phyloP scores from a whole-genome alignment of 306 rosid species.

The Cicer pinnatifidum region DNA sequence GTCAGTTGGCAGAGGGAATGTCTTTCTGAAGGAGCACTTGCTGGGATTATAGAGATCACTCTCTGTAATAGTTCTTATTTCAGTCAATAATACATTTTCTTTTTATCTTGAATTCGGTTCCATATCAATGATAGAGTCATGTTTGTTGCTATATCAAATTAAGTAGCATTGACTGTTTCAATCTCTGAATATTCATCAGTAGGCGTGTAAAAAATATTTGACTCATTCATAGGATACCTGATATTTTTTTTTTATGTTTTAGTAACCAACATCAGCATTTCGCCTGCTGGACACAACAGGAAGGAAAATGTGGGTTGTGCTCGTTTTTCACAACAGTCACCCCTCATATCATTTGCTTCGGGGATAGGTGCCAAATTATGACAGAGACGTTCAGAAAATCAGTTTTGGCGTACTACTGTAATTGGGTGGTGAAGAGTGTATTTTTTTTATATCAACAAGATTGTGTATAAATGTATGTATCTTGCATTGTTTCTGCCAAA shows the following conservation, averaged over 20 bases:
- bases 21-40: too few relatives aligned
- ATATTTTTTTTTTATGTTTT: neutral
- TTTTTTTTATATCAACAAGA: too few relatives aligned
- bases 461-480: too few relatives aligned
- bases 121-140: neutral
- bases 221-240: neutral
- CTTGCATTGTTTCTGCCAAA: too few relatives aligned
- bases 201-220: slow-evolving; percentile 2
- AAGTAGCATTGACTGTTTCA: slow-evolving; percentile 13
- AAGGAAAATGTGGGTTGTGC: neutral
- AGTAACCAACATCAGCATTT: neutral
- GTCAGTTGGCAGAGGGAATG: too few relatives aligned
- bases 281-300: neutral
- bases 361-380: neutral
- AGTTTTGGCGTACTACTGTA: neutral
- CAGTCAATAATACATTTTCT: neutral
- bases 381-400: neutral
- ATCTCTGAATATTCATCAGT: neutral
- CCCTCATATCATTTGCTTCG: neutral
- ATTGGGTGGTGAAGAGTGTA: neutral
- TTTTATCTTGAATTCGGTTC: neutral
- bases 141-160: slow-evolving; percentile 22
- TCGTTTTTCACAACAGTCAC: neutral
- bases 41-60: too few relatives aligned
- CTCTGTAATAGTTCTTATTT: neutral